Evolutionary conservation across 768 basidiomycete genomes (phyloP), one percentile per base, ranked within the genome.

Genomic region (Boletellus ananiceps): DNA sequence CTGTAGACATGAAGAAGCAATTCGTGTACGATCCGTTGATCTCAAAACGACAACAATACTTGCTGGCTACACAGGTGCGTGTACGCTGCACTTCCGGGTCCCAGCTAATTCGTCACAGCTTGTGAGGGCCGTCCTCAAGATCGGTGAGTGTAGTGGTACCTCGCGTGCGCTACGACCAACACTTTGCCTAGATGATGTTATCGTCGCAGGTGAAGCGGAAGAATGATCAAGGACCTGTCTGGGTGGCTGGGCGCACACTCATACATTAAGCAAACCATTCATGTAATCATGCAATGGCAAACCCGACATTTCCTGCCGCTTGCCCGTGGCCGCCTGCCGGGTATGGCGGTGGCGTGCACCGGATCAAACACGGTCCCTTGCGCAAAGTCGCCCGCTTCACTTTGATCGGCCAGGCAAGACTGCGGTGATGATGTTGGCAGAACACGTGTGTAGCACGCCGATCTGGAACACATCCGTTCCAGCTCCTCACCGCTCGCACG

Each of bases 21-120:
- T 91, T 93, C 60, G 94, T 98, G 37, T 93, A 94, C 59, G 96
- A 99, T 63, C 95, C 96, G 25, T 72, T 97, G 56, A 96, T 98
- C 69, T 93, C 93, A 36, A 99, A 98, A 73, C 75, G 95, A 62
- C 94, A 97, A 64, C 95, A 98, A 64, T 96, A 93, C 71, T 73
- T 99, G 50, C 75, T 99, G 36, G 96, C 96, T n/a, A 97, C 94
- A 18, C 93, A 94, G 80, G 84, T 89, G 51, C 41, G 78, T 54
- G 78, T 54, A 3, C 8, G 8, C 4, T n/a, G 8, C 3, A 14
- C 1, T 1, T 62, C 37, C 45, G 33, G 8, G 19, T n/a, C 32
- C 16, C 27, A 18, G 34, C 47, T 58, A 21, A 56, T n/a, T 16
- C 33, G 19, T 33, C 53, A 34, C 49, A 88, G 83, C 79, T 92